Evolutionary conservation across 2,329 filamentous ascomycete genomes (phyloP), one percentile per base, ranked within the genome.

Genomic region (Neopestalotiopsis clavispora): DNA sequence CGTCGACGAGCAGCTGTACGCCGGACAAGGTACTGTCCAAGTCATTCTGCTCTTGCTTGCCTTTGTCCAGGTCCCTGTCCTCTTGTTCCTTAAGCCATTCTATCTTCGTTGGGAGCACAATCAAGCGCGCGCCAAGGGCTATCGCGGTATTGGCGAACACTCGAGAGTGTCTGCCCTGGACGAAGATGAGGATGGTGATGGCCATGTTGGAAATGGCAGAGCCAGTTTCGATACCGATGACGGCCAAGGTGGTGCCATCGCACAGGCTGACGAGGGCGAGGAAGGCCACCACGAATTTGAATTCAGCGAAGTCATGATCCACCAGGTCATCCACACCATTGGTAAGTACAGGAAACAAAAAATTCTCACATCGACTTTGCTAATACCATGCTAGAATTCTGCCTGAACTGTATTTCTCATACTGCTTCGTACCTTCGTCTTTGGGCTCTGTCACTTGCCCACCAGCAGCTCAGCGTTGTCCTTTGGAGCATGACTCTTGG

Each of bases 301-400:
- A 75, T 99, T 99, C 80, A 90, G 92, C 70, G 96, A 99, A 80
- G 89, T 94, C 72, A 98, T 99, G 94, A 99, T 99, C 78, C 96
- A 99, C 83, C 96, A 99, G 81, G 90, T 98, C 79, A 99, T 99
- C 78, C 97, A 98, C 84, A 98, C 95, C 20, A 98, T 98, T 77
- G 94, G 93, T 95, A 90, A 82, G 91, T 82, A 74, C 23, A 30
- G 4, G 4, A 17, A 23, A 4, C 30, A 32, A 13, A 40, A 30
- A 4, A 12, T 6, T 32, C 14, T 28, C 12, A 7, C 1, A 28
- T 32, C 14, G 17, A 13, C 14, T 5, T 38, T 56, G 23, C 66
- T 67, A 57, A 67, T 28, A 9, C 12, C 1, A n/a, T 20, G 1
- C 38, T 74, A 94, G 94, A 99, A 87, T 99, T 99, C 85, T 99